Conservation (phyloP, 108 stramenopile species). For the Skeletonema grethae region DNA sequence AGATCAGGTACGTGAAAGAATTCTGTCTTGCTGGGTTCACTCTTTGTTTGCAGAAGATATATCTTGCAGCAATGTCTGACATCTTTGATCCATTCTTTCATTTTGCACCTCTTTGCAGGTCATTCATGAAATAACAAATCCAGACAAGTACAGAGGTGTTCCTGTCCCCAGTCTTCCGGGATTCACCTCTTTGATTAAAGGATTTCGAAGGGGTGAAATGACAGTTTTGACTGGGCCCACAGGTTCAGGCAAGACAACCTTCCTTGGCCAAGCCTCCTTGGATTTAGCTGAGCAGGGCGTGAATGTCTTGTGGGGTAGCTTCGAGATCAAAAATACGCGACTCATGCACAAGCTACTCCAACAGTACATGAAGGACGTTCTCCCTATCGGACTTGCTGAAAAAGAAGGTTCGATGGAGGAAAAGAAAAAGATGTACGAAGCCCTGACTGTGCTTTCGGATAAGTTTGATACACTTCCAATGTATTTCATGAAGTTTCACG, state of each 20-base stretch:
- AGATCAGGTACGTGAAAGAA: constrained; percentile 32
- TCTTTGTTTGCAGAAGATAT: constrained; percentile 5
- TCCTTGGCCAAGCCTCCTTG: constrained; percentile 90
- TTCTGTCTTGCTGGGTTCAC: neutral
- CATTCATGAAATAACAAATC: constrained; percentile 83
- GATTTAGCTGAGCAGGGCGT: constrained; percentile 92
- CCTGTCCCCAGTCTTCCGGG: constrained; percentile 78
- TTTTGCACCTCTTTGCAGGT: constrained; percentile 32
- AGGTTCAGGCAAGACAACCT: constrained; percentile 83
- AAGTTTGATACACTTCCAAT: constrained; percentile 90
- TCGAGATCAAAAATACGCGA: constrained; percentile 94
- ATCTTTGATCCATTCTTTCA: neutral
- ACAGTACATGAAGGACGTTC: constrained; percentile 77
- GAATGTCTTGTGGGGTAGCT: constrained; percentile 95
- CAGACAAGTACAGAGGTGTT: constrained; percentile 70
- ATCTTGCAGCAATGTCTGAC: neutral
- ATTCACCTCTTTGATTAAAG: constrained; percentile 88
- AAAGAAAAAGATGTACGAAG: constrained; percentile 40
- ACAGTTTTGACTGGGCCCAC: constrained; percentile 94
- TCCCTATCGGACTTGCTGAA: constrained; percentile 57
- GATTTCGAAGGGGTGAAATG: constrained; percentile 94
- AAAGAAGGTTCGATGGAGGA: constrained; percentile 28
- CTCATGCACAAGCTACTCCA: constrained; percentile 92
- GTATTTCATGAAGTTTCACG: constrained; percentile 95
- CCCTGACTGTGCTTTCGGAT: constrained; percentile 71